These are phyloP conservation scores for Cryptosporidium parvum DNA, from an alignment of 169 alveolate genomes.

Conservation along the genomic window DNA sequence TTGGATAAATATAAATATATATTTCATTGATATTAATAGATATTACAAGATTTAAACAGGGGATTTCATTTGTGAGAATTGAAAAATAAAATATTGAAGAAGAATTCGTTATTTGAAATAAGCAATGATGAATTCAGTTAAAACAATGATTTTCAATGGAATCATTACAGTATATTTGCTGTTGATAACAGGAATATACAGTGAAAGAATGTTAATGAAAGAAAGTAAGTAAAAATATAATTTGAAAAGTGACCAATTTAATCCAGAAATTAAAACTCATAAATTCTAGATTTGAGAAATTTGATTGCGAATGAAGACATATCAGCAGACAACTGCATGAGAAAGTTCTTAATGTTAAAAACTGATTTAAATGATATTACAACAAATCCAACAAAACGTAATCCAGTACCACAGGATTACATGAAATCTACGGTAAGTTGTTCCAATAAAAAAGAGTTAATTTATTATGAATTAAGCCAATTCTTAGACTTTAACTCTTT, in stretches of 20 bases:
- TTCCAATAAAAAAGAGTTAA: neutral
- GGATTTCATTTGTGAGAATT: neutral
- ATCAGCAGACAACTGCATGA: constrained; percentile 40
- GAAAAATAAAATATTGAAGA: neutral
- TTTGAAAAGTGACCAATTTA: neutral
- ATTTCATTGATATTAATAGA: neutral
- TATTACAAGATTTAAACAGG: neutral
- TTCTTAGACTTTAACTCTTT: neutral
- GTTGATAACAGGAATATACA: constrained; percentile 1
- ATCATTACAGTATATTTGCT: neutral
- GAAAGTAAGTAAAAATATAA: neutral
- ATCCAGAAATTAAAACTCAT: neutral
- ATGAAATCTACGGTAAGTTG: constrained; percentile 59
- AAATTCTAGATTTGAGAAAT: neutral
- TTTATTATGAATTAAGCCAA: neutral
- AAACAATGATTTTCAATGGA: neutral
- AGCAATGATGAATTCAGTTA: neutral
- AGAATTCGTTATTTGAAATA: neutral
- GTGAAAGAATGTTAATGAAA: neutral
- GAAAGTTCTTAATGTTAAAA: constrained; percentile 53
- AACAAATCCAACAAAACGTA: constrained; percentile 69
- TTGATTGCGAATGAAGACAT: constrained; percentile 22
- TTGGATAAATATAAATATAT: neutral
- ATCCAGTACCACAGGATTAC: constrained; percentile 63
- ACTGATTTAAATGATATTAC: constrained; percentile 40